Conservation (phyloP, 225 moss, liverwort and hornwort genomes). For the Bryoerythrophyllum caledonicum region DNA sequence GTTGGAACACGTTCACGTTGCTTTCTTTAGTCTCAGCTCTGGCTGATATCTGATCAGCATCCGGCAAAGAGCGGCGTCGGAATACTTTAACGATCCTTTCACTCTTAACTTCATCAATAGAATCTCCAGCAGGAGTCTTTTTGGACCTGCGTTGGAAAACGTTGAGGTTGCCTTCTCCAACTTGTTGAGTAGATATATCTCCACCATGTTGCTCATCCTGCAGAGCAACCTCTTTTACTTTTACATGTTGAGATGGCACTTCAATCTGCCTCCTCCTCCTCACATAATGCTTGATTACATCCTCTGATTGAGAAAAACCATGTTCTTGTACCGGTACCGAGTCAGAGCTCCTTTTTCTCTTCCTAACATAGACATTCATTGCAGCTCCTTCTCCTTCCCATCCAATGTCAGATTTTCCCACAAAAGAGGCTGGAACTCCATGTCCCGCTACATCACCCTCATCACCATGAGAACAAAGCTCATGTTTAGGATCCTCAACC, state of each 20-base stretch:
- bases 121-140: slow-evolving; percentile 5
- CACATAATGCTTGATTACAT: slow-evolving; percentile 33
- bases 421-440: too few species aligned
- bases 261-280: slow-evolving; percentile 25
- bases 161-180: slow-evolving; percentile 16
- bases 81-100: slow-evolving; percentile 9
- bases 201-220: background rate
- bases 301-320: slow-evolving; percentile 12
- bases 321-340: background rate
- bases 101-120: background rate
- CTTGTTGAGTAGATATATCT: background rate
- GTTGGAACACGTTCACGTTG: slow-evolving; percentile 8
- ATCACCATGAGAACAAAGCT: slow-evolving; percentile 5
- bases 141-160: slow-evolving; percentile 18
- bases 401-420: background rate
- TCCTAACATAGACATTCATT: slow-evolving; percentile 34
- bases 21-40: background rate
- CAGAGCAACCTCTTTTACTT: background rate
- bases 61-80: background rate
- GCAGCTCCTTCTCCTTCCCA: background rate
- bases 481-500: slow-evolving; percentile 10
- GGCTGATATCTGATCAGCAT: background rate
- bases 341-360: slow-evolving; percentile 25
- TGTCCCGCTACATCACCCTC: background rate
- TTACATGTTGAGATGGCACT: background rate